Evolutionary conservation across 495 filamentous ascomycete genomes (phyloP), one percentile per base, ranked within the genome.

Genomic region (Trichocladium uniseriatum): DNA sequence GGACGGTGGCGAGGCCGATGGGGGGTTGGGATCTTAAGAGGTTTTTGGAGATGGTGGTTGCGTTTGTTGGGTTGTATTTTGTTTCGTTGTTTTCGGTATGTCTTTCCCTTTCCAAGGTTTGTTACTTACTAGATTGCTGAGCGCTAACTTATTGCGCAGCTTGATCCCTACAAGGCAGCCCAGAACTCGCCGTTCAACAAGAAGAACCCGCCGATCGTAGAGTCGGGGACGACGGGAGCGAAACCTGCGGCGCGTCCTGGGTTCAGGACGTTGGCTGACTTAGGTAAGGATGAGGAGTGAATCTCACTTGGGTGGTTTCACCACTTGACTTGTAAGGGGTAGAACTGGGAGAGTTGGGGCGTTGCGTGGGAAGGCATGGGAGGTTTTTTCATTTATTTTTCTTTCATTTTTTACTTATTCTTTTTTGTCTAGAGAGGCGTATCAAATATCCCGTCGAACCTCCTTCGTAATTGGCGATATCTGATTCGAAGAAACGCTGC

Each of bases 161-260:
- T 86, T 39, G 82, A 87, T 52, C 73, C 81, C 1, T 84, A 85
- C 66, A 67, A 67, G 45, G 70, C 83, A 9, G 84, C 81, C 0
- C 74, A 82, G 59, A 70, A 68, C 21, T 85, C 81, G 2, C 57
- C 67, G 16, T 88, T 83, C 64, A 87, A 86, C 53, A 65, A 79
- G 36, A 63, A 70, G 16, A 67, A 61, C 22, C 61, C 63, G 13
- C 46, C 58, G 11, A 49, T 15, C 28, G 31, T 52, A 21, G 52
- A 59, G 6, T 32, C 43, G 9, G 57, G 37, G 13, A 54, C n/a
- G n/a, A n/a, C 54, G 22, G 59, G 57, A 10, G 45, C 58, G 31
- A 63, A 55, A 42, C 24, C 57, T 6, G 58, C 57, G 38, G 55
- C 58, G 2, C 52, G 62, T n/a, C 45, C 68, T 19, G 56, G 59